A percentile compares a stretch with the other conserved stretches of the same genome.
These are phyloP conservation scores for Mucor saturninus DNA, from an alignment of 371 early-diverging fungal species.

Conservation along the genomic window DNA sequence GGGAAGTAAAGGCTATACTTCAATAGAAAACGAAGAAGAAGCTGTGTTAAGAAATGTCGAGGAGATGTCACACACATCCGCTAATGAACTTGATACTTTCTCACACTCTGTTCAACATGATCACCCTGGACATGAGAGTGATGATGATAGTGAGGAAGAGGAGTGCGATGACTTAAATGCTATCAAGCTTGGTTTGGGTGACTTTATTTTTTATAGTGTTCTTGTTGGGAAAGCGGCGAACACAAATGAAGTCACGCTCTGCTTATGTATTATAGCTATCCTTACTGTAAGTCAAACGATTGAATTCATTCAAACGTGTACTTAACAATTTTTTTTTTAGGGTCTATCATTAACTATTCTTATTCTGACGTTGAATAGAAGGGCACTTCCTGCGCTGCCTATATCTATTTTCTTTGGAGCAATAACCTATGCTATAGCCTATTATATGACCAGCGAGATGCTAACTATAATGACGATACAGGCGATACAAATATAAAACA, in stretches of 20 bases:
- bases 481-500: conserved; percentile 1
- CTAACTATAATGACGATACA: conserved; percentile 3
- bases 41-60: neutral
- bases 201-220: conserved; percentile 34
- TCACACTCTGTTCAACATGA: neutral
- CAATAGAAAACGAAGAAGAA: conserved; percentile 1
- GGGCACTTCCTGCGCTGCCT: conserved; percentile 23
- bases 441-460: conserved; percentile 28
- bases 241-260: conserved; percentile 25
- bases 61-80: neutral
- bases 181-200: conserved; percentile 30
- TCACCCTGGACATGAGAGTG: neutral
- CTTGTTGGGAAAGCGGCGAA: conserved; percentile 26
- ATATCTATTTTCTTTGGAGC: conserved; percentile 32
- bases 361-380: conserved; percentile 24
- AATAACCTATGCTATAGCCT: conserved; percentile 22
- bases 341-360: conserved; percentile 27
- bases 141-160: conserved; percentile 3
- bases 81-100: neutral
- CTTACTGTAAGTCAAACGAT: conserved; percentile 17
- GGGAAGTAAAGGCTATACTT: conserved; percentile 8
- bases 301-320: too few relatives aligned
- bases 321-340: neutral
- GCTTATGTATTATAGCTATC: conserved; percentile 25
- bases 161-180: conserved; percentile 22